phyloP scores from a whole-genome alignment of 2,329 filamentous ascomycete species.

The Myotisia sp. region DNA sequence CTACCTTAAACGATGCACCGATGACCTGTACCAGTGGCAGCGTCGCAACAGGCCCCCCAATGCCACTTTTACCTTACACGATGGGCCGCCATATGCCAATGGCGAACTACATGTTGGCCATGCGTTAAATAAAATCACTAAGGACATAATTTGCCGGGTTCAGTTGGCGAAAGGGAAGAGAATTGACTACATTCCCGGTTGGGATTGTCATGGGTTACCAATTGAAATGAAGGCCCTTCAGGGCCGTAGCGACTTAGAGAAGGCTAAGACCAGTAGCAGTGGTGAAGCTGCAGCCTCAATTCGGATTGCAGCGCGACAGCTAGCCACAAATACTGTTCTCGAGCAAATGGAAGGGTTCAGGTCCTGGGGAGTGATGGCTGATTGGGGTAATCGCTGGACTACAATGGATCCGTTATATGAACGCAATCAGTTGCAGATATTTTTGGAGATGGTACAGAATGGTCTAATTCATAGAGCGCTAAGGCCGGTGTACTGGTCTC shows the following conservation, averaged over 20 bases:
- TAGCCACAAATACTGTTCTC: conserved; percentile 43
- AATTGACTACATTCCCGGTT: conserved; percentile 76
- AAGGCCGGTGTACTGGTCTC: conserved; percentile 53
- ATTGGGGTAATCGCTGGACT: conserved; percentile 49
- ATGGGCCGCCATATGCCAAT: conserved; percentile 95
- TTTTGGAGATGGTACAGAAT: conserved; percentile 47
- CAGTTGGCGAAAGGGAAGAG: conserved; percentile 63
- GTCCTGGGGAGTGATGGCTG: conserved; percentile 49
- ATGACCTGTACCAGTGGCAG: conserved; percentile 87
- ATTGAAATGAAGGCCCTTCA: conserved; percentile 93
- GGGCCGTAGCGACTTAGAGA: conserved; percentile 30
- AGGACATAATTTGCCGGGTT: conserved; percentile 78
- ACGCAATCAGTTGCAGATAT: conserved; percentile 45
- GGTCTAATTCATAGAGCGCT: conserved; percentile 47
- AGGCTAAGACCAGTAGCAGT: conserved; percentile 15
- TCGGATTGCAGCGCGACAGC: conserved; percentile 39
- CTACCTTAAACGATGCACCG: conserved; percentile 63
- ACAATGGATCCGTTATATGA: conserved; percentile 51
- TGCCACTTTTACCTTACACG: conserved; percentile 63
- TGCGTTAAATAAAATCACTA: conserved; percentile 90
- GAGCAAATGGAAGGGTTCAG: conserved; percentile 46
- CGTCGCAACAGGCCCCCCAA: conserved; percentile 37
- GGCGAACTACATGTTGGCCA: conserved; percentile 83
- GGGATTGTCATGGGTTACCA: conserved; percentile 94
- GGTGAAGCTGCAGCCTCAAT: conserved; percentile 34